Base-by-base conservation (phyloP, 1,284 basidiomycete species). In the Apiotrichum sp. region DNA sequence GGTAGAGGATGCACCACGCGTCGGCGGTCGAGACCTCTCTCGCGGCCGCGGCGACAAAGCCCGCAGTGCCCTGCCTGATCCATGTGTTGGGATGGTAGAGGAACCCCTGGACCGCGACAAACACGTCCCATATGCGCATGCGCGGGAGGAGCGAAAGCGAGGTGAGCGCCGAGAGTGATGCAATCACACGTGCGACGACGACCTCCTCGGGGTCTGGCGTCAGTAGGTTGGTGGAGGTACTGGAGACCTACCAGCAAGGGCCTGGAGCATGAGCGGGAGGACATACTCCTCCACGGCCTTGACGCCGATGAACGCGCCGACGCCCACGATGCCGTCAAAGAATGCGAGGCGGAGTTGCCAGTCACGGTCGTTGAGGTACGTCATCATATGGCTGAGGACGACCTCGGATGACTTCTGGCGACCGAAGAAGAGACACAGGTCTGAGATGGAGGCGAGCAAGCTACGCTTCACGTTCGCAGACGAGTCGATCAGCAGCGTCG, bases 71-170 rank as follows among this genome's bases (percentile, higher is more conserved):
- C 80, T 97, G 90, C 57, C 91, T 81, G 66, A 98, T 89, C 93
- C 95, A 98, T n/a, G 84, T 77, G 73, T 97, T 95, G 0, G 96
- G 95, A 73, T 99, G 96, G 65, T 90, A 95, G 41, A 98, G 77
- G 69, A 98, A 93, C 1, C 90, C 89, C 7, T 91, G 78, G 0
- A 88, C 86, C 0, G 86, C 84, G 53, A 85, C 88, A 81, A 96
- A 88, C 36, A 97, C 79, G 61, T 98, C 92, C 89, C 93, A 93
- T 45, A 96, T 84, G n/a, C 87, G 83, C 82, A 88, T 87, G 70
- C 92, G 90, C 69, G 89, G 86, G 71, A 98, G 87, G 4, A 98
- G 74, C 0, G 89, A 87, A 3, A 93, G 80, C 66, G 93, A 87
- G 52, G 89, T 88, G 16, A 98, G 80, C 66, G 86, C 88, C 0